Evolutionary conservation across 306 rosid species (phyloP).

Genomic region (Prunus armeniaca): DNA sequence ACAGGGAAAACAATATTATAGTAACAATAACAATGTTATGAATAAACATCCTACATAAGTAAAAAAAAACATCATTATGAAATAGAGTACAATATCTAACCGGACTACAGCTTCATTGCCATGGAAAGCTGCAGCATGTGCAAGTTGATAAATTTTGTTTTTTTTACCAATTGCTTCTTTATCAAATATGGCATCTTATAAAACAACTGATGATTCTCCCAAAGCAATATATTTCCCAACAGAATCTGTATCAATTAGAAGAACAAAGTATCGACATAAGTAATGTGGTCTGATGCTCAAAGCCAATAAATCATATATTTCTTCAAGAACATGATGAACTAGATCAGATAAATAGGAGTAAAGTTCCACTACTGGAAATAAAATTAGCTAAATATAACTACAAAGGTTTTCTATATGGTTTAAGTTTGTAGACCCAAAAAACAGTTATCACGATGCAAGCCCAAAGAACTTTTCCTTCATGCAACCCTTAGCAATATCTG

Average conservation of each 20-base stretch:
- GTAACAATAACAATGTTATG: not conserved
- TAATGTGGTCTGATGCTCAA: not conserved
- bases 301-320: not conserved
- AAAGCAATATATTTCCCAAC: constrained; percentile 55
- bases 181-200: constrained; percentile 87
- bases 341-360: not conserved
- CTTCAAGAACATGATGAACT: not conserved
- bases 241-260: constrained; percentile 45
- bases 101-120: constrained; percentile 55
- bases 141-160: constrained; percentile 58
- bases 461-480: no score
- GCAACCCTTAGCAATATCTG: no score
- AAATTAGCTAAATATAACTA: no score
- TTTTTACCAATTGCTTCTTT: constrained; percentile 47
- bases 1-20: not conserved
- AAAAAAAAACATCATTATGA: not conserved
- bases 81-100: constrained; percentile 26
- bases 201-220: constrained; percentile 78
- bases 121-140: constrained; percentile 52
- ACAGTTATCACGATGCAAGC: no score
- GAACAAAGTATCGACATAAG: not conserved
- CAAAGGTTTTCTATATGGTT: not conserved
- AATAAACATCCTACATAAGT: not conserved
- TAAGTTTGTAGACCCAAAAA: not conserved
- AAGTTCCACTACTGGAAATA: not conserved